Base-by-base conservation (phyloP, 2,329 filamentous ascomycete species). In the Exophiala phaeomuriformis region DNA sequence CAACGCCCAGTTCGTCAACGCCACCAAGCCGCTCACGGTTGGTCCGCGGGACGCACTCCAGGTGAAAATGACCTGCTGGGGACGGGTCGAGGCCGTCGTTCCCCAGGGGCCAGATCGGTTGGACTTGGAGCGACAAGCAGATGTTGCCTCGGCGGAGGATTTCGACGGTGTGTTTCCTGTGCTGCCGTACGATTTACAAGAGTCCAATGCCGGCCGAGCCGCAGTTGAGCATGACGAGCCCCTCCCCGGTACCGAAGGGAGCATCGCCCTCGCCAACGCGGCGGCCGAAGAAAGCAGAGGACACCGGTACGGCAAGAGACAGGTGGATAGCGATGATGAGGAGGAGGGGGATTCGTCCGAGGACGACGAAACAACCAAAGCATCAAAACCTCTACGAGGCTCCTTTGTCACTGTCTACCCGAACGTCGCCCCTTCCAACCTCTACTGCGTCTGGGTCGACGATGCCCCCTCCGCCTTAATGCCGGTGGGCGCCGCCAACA, bases 111-210 rank as follows among this genome's bases (percentile, higher is more conserved):
- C 39, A 41, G 12, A 41, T 10, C 39, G 39, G 7, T 32, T 51
- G 19, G 47, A 56, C 32, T 35, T 53, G 39, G 73, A 71, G 79
- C 40, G 49, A 29, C 19, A 45, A 10, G 51, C 30, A 8, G 27
- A 40, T 3, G 44, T 57, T 30, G 46, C 47, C 5, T 45, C 51
- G 19, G 43, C 45, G 30, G 41, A 57, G 7, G 48, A 45, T 7
- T 51, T 53, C 29, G 33, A 51, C 2, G 27, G 32, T 28, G 39
- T 57, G 8, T 57, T 57, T 35, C 51, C 48, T 9, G 19, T 46
- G 19, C 46, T 51, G 3, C 55, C 55, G 2, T 53, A 51, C 12
- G 51, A 57, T 29, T 31, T 53, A 35, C 55, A 57, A 33, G 40
- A 51, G 33, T 46, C 30, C 27, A 35, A 50, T 7, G 55, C 48